A percentile compares a stretch with the other conserved stretches of the same genome.
phyloP scores from a whole-genome alignment of 2,329 filamentous ascomycete species.

The Cylindrodendrum hubeiense region DNA sequence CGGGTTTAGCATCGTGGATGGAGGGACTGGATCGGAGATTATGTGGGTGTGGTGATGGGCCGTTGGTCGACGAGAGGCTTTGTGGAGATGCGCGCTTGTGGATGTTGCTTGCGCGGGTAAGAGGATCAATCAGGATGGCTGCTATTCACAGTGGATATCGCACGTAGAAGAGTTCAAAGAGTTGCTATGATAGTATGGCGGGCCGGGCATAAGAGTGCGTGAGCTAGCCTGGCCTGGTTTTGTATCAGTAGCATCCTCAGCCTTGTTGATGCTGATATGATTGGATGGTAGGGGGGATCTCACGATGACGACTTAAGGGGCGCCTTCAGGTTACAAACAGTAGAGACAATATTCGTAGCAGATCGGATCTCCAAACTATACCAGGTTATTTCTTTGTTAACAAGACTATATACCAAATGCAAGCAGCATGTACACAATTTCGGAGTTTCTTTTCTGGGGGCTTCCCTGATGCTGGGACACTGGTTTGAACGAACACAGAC shows the following conservation, averaged over 20 bases:
- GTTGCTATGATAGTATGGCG: background rate
- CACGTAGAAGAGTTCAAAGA: background rate
- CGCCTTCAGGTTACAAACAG: background rate
- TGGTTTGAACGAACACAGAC: background rate
- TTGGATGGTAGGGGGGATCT: background rate
- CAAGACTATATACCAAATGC: background rate
- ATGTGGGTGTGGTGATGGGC: background rate
- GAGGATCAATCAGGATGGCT: background rate
- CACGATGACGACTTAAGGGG: background rate
- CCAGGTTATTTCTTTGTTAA: background rate
- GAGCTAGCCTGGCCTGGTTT: background rate
- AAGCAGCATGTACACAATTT: too few species aligned
- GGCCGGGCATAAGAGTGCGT: background rate
- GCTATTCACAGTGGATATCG: background rate
- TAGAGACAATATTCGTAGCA: background rate
- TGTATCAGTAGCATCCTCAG: background rate
- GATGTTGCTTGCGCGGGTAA: background rate
- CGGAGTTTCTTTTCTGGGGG: background rate
- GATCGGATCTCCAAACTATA: background rate
- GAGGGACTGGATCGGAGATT: slow-evolving; percentile 4
- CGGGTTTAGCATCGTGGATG: background rate
- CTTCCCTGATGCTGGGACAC: too few species aligned
- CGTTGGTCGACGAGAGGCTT: background rate
- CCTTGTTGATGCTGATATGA: background rate
- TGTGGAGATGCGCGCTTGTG: slow-evolving; percentile 3